Conservation (phyloP, 106 monocot genomes). For the Agapanthus africanus region DNA sequence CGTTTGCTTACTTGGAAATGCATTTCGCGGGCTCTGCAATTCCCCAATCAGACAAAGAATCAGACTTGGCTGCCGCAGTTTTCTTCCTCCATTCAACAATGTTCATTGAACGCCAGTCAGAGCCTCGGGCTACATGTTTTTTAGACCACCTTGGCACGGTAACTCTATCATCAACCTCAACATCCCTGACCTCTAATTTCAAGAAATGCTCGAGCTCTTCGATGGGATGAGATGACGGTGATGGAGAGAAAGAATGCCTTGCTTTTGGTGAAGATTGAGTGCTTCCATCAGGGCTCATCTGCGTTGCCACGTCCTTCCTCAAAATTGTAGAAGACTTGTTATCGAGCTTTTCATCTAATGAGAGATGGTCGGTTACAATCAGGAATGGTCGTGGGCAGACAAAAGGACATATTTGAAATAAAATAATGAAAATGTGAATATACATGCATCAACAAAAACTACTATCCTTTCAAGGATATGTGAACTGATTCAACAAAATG, state of each 20-base stretch:
- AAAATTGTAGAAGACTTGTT: conserved; percentile 24
- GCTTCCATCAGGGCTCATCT: conserved; percentile 82
- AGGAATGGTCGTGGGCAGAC: neutral
- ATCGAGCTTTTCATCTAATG: conserved; percentile 46
- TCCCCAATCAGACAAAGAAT: conserved; percentile 34
- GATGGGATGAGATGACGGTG: conserved; percentile 29
- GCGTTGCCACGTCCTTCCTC: conserved; percentile 77
- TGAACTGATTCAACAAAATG: too few relatives aligned
- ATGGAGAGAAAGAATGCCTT: conserved; percentile 26
- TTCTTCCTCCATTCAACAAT: conserved; percentile 70
- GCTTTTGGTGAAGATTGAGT: conserved; percentile 48
- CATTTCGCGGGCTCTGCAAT: conserved; percentile 37
- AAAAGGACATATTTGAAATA: neutral
- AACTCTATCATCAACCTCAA: conserved; percentile 82
- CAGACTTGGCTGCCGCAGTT: conserved; percentile 26
- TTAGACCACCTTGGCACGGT: conserved; percentile 90
- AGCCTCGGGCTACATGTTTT: conserved; percentile 51
- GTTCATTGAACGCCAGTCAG: conserved; percentile 47
- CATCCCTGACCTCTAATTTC: conserved; percentile 78
- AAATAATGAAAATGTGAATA: neutral
- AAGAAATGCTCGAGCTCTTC: conserved; percentile 41
- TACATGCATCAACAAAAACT: too few relatives aligned
- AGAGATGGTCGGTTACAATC: neutral
- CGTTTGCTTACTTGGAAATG: conserved; percentile 72
- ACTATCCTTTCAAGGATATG: too few relatives aligned